Evolutionary conservation across 768 basidiomycete species (phyloP).

Genomic region (Suillus clintonianus): DNA sequence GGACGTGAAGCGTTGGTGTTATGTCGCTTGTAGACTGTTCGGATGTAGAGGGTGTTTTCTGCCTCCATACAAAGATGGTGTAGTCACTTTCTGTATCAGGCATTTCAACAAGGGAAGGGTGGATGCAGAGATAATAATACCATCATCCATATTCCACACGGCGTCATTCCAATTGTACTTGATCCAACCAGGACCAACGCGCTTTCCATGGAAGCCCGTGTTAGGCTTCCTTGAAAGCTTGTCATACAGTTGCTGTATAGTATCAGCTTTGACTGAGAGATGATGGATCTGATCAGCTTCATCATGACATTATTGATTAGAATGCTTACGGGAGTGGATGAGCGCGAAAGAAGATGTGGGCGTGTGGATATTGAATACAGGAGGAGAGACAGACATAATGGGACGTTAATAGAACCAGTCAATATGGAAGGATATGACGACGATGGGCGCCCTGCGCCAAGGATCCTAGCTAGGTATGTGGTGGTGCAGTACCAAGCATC

Average conservation of each 20-base stretch:
- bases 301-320: neutral
- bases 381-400: constrained; percentile 36
- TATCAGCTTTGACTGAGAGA: constrained; percentile 65
- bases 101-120: neutral
- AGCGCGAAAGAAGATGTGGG: constrained; percentile 74
- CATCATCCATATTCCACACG: constrained; percentile 89
- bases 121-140: constrained; percentile 39
- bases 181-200: constrained; percentile 77
- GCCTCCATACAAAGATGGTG: constrained; percentile 80
- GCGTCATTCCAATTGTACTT: constrained; percentile 83
- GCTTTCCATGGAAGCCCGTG: constrained; percentile 56
- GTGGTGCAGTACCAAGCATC: neutral
- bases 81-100: constrained; percentile 75
- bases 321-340: constrained; percentile 66
- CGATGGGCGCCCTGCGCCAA: neutral
- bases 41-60: constrained; percentile 39
- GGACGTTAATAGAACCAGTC: neutral
- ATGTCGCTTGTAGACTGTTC: constrained; percentile 12
- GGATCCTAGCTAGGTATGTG: neutral
- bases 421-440: neutral
- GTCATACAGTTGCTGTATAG: constrained; percentile 62
- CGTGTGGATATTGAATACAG: constrained; percentile 74
- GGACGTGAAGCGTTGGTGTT: constrained; percentile 54
- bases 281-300: constrained; percentile 13
- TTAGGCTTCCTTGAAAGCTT: constrained; percentile 70